Evolutionary conservation across 768 basidiomycete species (phyloP), one percentile per base, ranked within the genome.

Genomic region (Gautieria morchelliformis): DNA sequence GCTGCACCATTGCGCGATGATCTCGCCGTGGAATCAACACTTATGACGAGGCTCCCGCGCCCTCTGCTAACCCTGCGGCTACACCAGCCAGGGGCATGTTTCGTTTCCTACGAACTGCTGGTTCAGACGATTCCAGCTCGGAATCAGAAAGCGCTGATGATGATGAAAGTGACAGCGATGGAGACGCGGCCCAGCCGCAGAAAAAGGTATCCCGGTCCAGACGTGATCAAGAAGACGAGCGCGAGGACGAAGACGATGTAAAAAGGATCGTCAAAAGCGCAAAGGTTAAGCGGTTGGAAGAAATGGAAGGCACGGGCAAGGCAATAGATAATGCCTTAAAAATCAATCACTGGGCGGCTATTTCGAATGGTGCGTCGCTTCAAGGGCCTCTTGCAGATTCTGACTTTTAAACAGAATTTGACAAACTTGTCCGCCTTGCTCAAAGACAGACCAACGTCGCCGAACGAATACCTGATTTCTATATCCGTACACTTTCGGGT

Each of bases 321-420:
- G 77, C 77, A 48, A 96, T 98, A 75, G 91, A 95, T 48, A 98
- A 99, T 67, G 93, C 87, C 19, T 76, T 89, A 61, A 95, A 90
- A 77, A 94, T 95, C 63, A 95, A 94, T 65, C 93, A 99, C 72
- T 99, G 96, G 96, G 84, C 86, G 24, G 83, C 82, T 30, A 94
- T 93, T 64, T 91, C 88, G 20, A 85, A 80, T 59, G 94, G 94
- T 93, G 64, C 56, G 82, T 69, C 48, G 12, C 32, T 19, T 45
- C 53, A 9, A 42, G 30, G 53, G 32, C 49, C 52, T 24, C 42
- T 52, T 48, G 46, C 65, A 51, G 61, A 51, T 53, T 50, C 35
- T 24, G n/a, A 41, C 32, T 47, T 41, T 42, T 3, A 46, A 20
- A 9, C 68, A 96, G 96, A 98, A 71, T 96, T 94, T 70, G 96